Base-by-base conservation (phyloP, 176 grass and related monocot genomes). In the Avena atlantica region DNA sequence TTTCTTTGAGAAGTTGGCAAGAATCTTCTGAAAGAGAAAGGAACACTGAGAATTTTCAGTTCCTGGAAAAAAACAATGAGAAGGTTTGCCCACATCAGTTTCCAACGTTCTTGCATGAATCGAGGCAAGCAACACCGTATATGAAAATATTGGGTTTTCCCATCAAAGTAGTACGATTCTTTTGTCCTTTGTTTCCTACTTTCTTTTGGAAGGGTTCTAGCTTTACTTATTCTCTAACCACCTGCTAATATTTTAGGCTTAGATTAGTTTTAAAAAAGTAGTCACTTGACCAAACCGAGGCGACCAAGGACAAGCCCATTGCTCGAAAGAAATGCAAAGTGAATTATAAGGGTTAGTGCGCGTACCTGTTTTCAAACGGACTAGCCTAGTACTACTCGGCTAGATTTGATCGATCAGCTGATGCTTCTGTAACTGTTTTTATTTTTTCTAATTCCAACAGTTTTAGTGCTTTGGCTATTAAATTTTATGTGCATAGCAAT, bases 201-300 rank as follows among this genome's bases (percentile, higher is more conserved):
- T 80, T 76, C 68, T 69, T 56, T 85, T 85, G 71, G 62, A 64
- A 45, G 71, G 71, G 62, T 85, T 84, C 78, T 82, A 61, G 10
- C 78, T 85, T 88, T 75, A 49, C 58, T 88, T 88, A 73, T 86
- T 85, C 82, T 80, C 86, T 85, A 88, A 78, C 62, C 78, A 86
- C 78, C 78, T 82, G 71, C 70, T 86, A 57, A 82, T 88, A 78
- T 85, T 82, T 60, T 88, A 86, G 44, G 78, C 56, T 64, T 72
- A 45, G 67, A 19, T 50, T 75, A 19, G 3, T 40, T 10, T 13
- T 15, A 31, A 34, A 67, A 34, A 7, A 16, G 64, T 72, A 78
- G 58, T 29, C 42, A 16, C 44, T 85, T 85, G 86, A 78, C 78
- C 12, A 82, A 70, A 85, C 49, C 66, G 64, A 69, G 66, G 76